Conservation (phyloP, 371 early-diverging fungal species). For the Rhizopus delemar region DNA sequence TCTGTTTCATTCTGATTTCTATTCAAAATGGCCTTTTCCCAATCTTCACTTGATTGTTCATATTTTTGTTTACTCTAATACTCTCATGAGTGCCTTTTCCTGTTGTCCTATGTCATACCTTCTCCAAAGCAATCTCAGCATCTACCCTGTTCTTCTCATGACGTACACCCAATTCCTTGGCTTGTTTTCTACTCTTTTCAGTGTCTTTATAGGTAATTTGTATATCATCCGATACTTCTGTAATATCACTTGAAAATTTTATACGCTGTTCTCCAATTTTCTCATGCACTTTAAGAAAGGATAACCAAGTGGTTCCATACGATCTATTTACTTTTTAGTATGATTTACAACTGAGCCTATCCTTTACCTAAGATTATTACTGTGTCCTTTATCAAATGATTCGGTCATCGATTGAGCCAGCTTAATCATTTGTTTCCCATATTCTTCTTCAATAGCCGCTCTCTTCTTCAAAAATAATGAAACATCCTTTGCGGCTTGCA, state of each 20-base stretch:
- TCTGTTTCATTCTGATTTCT: slow-evolving; percentile 52
- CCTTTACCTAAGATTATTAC: slow-evolving; percentile 38
- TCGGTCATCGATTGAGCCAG: slow-evolving; percentile 42
- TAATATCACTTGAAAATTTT: slow-evolving; percentile 59
- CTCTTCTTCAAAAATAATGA: slow-evolving; percentile 52
- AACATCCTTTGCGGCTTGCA: slow-evolving; percentile 50
- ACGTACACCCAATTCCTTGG: slow-evolving; percentile 71
- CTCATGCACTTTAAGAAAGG: slow-evolving; percentile 70
- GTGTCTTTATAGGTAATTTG: slow-evolving; percentile 71
- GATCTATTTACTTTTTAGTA: slow-evolving; percentile 31
- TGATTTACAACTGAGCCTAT: neutral
- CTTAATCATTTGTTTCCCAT: slow-evolving; percentile 53
- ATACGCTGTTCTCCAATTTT: slow-evolving; percentile 69
- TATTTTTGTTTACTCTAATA: slow-evolving; percentile 66
- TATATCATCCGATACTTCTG: slow-evolving; percentile 71
- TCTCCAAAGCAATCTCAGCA: slow-evolving; percentile 69
- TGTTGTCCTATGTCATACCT: slow-evolving; percentile 40
- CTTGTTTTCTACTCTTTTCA: slow-evolving; percentile 75
- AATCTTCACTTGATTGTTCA: slow-evolving; percentile 69
- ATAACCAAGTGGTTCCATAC: slow-evolving; percentile 57
- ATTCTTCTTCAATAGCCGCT: slow-evolving; percentile 57
- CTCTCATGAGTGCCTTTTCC: too few species aligned
- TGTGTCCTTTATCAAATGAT: slow-evolving; percentile 33
- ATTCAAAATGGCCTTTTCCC: slow-evolving; percentile 71
- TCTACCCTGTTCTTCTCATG: slow-evolving; percentile 67